Evolutionary conservation across 805 yeast genomes (phyloP).

Genomic region (Scheffersomyces stipitis): DNA sequence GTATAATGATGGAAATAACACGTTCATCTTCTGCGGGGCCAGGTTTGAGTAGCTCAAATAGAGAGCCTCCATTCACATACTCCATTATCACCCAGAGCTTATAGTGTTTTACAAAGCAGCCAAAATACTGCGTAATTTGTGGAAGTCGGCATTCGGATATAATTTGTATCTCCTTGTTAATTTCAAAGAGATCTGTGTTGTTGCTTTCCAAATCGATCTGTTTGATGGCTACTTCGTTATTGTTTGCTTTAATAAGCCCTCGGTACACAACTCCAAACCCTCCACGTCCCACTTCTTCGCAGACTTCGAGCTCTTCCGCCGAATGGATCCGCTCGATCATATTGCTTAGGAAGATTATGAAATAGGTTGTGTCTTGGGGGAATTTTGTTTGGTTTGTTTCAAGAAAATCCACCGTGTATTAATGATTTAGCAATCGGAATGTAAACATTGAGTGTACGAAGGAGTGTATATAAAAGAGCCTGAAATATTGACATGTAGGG

Average conservation of each 20-base stretch:
- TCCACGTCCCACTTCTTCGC: constrained; percentile 68
- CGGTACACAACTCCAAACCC: constrained; percentile 77
- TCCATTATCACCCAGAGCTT: constrained; percentile 84
- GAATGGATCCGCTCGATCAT: constrained; percentile 18
- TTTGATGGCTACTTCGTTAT: constrained; percentile 54
- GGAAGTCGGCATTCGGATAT: constrained; percentile 63
- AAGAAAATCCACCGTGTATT: too few species aligned
- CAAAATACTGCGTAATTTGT: constrained; percentile 66
- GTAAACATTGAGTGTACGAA: too few species aligned
- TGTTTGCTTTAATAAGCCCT: constrained; percentile 49
- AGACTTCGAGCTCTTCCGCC: constrained; percentile 41
- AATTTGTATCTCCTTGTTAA: constrained; percentile 69
- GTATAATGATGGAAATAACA: constrained; percentile 50
- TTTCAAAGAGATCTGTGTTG: constrained; percentile 60
- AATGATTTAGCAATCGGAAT: too few species aligned
- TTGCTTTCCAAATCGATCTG: constrained; percentile 75
- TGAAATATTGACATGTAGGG: too few species aligned
- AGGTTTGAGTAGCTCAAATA: constrained; percentile 61
- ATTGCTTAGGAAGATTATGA: too few species aligned
- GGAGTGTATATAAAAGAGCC: too few species aligned
- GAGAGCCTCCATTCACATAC: constrained; percentile 74
- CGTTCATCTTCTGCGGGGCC: constrained; percentile 57
- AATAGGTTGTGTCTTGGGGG: too few species aligned
- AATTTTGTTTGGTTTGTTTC: too few species aligned
- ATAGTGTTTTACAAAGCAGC: constrained; percentile 67